These are phyloP conservation scores for Perkinsus olseni DNA, from an alignment of 169 alveolate species.

Conservation along the genomic window DNA sequence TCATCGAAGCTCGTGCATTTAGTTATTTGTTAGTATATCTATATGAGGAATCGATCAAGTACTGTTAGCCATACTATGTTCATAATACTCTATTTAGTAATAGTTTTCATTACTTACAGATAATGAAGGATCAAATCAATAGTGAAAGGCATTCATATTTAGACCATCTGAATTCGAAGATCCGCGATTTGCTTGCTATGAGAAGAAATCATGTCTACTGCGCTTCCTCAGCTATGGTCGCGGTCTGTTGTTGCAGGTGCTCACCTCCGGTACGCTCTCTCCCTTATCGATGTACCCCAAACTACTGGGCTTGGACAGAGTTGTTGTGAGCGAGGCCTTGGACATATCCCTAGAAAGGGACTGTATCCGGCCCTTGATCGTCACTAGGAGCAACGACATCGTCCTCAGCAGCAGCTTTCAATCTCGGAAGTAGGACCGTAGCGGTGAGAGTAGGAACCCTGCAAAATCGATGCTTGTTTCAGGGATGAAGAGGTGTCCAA, in stretches of 20 bases:
- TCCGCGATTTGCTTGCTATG: no score
- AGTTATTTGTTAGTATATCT: no score
- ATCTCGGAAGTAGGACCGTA: neutral
- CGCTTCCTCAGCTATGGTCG: no score
- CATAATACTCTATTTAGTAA: no score
- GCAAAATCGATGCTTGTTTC: neutral
- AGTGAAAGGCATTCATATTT: no score
- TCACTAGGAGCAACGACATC: slow-evolving; percentile 68
- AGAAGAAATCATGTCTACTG: no score
- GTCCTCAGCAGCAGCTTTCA: slow-evolving; percentile 22
- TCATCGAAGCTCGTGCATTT: no score
- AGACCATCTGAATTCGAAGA: no score
- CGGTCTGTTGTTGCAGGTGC: slow-evolving; percentile 79
- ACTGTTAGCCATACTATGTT: no score
- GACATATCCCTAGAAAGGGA: slow-evolving; percentile 85
- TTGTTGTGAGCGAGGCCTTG: slow-evolving; percentile 82
- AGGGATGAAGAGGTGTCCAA: slow-evolving; percentile 76
- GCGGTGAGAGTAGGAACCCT: neutral
- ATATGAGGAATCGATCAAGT: no score
- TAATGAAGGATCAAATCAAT: no score
- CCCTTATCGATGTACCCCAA: slow-evolving; percentile 92
- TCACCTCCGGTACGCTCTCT: slow-evolving; percentile 95
- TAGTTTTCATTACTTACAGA: no score
- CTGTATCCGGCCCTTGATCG: slow-evolving; percentile 88
- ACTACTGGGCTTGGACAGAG: slow-evolving; percentile 68